These are phyloP conservation scores for Macrotyloma uniflorum DNA, from an alignment of 306 rosid genomes.

Conservation along the genomic window DNA sequence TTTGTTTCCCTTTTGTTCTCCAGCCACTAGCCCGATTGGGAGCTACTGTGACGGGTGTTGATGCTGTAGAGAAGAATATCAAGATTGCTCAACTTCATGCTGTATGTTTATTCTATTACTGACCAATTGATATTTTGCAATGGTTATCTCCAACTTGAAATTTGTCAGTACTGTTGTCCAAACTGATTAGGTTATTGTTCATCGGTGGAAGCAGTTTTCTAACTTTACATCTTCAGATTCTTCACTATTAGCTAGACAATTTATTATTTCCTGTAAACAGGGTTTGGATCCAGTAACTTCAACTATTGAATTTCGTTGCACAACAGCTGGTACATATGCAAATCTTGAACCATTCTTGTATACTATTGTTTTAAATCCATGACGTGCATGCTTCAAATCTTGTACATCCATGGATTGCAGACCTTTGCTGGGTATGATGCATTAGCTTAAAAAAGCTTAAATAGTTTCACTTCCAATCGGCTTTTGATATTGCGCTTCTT, in stretches of 20 bases:
- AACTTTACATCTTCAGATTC: not conserved
- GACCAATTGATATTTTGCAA: not conserved
- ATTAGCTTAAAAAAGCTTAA: not conserved
- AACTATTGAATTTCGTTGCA: slow-evolving; percentile 73
- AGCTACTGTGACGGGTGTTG: slow-evolving; percentile 85
- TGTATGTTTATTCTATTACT: slow-evolving; percentile 54
- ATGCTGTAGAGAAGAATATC: slow-evolving; percentile 87
- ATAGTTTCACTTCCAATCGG: not conserved
- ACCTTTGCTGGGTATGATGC: not conserved
- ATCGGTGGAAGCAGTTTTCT: slow-evolving; percentile 11
- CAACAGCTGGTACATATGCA: slow-evolving; percentile 80
- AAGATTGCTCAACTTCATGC: slow-evolving; percentile 88
- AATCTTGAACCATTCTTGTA: slow-evolving; percentile 32
- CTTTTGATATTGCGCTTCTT: not conserved
- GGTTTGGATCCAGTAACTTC: slow-evolving; percentile 85
- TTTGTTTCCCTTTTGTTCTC: slow-evolving; percentile 35
- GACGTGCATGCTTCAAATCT: slow-evolving; percentile 6
- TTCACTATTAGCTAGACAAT: slow-evolving; percentile 25
- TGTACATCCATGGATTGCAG: slow-evolving; percentile 8
- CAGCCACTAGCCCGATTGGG: slow-evolving; percentile 97
- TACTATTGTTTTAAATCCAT: slow-evolving; percentile 10
- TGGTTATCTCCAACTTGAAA: slow-evolving; percentile 20
- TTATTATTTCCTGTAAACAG: slow-evolving; percentile 46
- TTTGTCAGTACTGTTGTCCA: not conserved
- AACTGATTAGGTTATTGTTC: slow-evolving; percentile 7